Evolutionary conservation across 106 monocot genomes (phyloP).

Genomic region (Dioscorea alata): DNA sequence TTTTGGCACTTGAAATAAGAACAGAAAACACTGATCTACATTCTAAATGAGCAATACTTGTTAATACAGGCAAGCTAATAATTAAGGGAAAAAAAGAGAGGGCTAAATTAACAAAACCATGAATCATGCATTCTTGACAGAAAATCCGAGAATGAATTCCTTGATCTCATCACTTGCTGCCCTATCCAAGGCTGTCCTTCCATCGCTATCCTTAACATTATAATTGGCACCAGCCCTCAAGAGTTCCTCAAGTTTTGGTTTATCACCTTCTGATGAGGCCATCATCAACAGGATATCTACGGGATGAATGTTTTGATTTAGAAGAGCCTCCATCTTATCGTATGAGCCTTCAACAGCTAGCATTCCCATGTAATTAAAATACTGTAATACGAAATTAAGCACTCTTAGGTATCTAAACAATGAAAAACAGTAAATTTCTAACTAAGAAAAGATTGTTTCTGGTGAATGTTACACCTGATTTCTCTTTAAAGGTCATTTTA

Average conservation of each 20-base stretch:
- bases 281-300: constrained; percentile 84
- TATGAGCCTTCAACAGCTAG: constrained; percentile 74
- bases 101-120: too few relatives aligned
- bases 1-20: too few relatives aligned
- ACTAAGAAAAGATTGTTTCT: too few relatives aligned
- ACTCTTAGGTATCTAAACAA: too few relatives aligned
- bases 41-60: too few relatives aligned
- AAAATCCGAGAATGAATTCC: constrained; percentile 50
- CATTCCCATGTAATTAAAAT: constrained; percentile 95
- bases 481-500: too few relatives aligned
- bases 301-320: constrained; percentile 69
- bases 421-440: too few relatives aligned
- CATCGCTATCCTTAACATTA: constrained; percentile 56
- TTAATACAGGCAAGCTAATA: too few relatives aligned
- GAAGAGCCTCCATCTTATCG: constrained; percentile 69
- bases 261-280: constrained; percentile 78
- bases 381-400: constrained; percentile 29
- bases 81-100: too few relatives aligned
- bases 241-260: constrained; percentile 79
- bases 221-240: constrained; percentile 71
- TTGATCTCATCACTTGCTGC: constrained; percentile 47
- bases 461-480: too few relatives aligned
- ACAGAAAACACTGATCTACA: too few relatives aligned
- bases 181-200: constrained; percentile 65
- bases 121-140: constrained; percentile 30